Percentiles rank a stretch among this genome's conserved stretches.
Conservation (phyloP, 108 stramenopile genomes). For the Aurantiochytrium sp. region DNA sequence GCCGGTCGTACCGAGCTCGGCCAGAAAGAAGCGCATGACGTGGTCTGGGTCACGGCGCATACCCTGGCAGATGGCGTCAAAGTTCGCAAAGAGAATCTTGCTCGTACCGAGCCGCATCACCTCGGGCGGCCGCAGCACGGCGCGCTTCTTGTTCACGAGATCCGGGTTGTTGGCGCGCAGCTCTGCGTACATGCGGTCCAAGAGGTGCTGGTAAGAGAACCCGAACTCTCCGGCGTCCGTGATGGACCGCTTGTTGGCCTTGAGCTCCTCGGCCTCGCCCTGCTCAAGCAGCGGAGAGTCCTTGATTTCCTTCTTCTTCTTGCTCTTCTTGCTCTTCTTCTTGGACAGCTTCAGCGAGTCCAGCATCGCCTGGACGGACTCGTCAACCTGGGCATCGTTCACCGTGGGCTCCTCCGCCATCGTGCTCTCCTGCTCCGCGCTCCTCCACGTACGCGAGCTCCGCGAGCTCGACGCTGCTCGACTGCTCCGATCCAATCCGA, state of each 20-base stretch:
- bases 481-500: too few relatives aligned
- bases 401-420: neutral
- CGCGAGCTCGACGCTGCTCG: too few relatives aligned
- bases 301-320: slow-evolving; percentile 14
- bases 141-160: slow-evolving; percentile 90
- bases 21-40: slow-evolving; percentile 97
- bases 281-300: neutral
- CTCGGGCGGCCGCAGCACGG: slow-evolving; percentile 93
- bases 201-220: slow-evolving; percentile 76
- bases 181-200: slow-evolving; percentile 73
- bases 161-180: slow-evolving; percentile 92
- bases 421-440: neutral
- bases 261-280: slow-evolving; percentile 35
- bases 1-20: slow-evolving; percentile 96
- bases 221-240: slow-evolving; percentile 59
- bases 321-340: slow-evolving; percentile 20
- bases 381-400: neutral
- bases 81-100: slow-evolving; percentile 98
- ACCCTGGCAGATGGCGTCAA: slow-evolving; percentile 92
- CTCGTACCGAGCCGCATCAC: slow-evolving; percentile 80
- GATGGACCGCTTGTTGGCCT: slow-evolving; percentile 53
- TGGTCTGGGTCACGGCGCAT: slow-evolving; percentile 93
- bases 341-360: slow-evolving; percentile 6
- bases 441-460: too few relatives aligned
- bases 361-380: slow-evolving; percentile 17